Evolutionary conservation across 192 early-diverging fungal genomes (phyloP).

Genomic region (Backusella tarrabulga): DNA sequence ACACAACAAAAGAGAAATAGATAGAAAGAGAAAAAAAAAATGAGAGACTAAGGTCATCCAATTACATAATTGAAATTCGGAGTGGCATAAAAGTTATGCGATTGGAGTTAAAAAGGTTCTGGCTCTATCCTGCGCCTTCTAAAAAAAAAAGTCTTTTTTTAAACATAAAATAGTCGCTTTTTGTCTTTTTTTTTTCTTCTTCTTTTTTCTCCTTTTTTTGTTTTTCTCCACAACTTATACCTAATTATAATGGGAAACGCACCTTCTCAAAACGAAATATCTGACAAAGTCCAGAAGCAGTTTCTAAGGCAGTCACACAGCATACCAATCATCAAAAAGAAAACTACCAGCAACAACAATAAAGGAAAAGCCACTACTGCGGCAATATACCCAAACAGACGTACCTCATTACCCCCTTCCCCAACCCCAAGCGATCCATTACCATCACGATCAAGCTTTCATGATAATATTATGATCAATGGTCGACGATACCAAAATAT

Average conservation of each 20-base stretch:
- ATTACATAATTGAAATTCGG: not conserved
- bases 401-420: not conserved
- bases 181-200: not conserved
- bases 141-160: not conserved
- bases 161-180: not conserved
- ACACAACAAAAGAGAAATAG: not conserved
- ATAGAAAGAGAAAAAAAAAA: not conserved
- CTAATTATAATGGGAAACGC: not conserved
- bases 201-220: not conserved
- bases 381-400: not conserved
- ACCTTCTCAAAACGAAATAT: not conserved
- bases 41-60: not conserved
- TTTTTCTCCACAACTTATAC: not conserved
- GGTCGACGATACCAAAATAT: constrained; percentile 21
- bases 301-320: not conserved
- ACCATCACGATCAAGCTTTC: not conserved
- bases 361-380: not conserved
- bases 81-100: constrained; percentile 5
- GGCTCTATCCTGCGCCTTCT: not conserved
- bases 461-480: not conserved
- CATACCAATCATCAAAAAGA: not conserved
- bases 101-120: not conserved
- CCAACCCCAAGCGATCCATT: not conserved
- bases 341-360: not conserved
- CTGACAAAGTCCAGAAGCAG: not conserved